Conservation (phyloP, 148 eudicot genomes). For the Chenopodium suecicum region DNA sequence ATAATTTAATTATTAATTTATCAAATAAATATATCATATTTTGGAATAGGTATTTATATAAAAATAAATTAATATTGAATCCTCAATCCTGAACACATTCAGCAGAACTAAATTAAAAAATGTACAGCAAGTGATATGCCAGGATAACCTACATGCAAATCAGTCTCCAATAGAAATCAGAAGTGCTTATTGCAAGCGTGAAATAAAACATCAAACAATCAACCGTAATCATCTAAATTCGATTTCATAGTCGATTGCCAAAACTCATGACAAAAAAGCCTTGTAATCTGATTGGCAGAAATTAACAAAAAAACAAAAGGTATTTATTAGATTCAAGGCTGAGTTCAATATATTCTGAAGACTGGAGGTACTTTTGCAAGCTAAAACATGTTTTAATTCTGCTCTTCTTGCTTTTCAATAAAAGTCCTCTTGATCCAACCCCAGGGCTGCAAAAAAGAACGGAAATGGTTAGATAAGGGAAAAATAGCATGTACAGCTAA, state of each 20-base stretch:
- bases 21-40: too few relatives aligned
- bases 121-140: not conserved
- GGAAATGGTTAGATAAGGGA: not conserved
- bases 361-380: not conserved
- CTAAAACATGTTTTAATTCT: conserved; percentile 14
- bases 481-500: not conserved
- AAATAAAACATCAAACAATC: not conserved
- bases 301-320: conserved; percentile 25
- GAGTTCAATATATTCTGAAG: conserved; percentile 5
- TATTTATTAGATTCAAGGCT: conserved; percentile 34
- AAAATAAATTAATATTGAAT: too few relatives aligned
- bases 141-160: not conserved
- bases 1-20: too few relatives aligned
- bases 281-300: conserved; percentile 19
- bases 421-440: conserved; percentile 48
- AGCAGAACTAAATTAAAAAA: not conserved
- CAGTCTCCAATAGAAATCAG: not conserved
- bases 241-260: conserved; percentile 2
- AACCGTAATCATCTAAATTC: not conserved
- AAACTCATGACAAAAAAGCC: conserved; percentile 24
- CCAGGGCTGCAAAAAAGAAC: conserved; percentile 38
- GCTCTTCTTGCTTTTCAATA: conserved; percentile 41
- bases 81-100: not conserved
- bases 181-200: not conserved
- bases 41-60: too few relatives aligned